Percentiles rank a stretch among this genome's conserved stretches.
phyloP scores from a whole-genome alignment of 192 early-diverging fungal genomes.

The Dissophora ornata region DNA sequence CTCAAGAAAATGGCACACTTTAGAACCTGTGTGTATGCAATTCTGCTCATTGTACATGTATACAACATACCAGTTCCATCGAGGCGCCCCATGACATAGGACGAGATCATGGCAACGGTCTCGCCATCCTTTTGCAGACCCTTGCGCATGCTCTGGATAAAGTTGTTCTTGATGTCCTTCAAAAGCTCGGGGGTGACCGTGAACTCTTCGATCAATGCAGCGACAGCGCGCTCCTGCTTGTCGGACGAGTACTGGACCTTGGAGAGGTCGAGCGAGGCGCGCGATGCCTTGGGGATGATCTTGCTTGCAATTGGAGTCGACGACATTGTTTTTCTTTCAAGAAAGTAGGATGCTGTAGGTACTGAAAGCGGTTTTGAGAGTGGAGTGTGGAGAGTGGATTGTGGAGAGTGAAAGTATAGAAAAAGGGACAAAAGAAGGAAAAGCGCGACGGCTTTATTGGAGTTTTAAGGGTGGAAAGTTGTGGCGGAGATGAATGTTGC shows the following conservation, averaged over 20 bases:
- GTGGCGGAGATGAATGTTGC: not conserved
- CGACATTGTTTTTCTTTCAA: constrained; percentile 6
- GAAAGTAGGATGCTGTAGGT: not conserved
- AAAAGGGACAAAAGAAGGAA: constrained; percentile 3
- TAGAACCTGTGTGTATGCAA: too few relatives aligned
- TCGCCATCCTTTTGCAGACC: constrained; percentile 69
- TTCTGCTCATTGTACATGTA: too few relatives aligned
- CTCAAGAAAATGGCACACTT: constrained; percentile 65
- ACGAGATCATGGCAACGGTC: constrained; percentile 89
- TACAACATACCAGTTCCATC: constrained; percentile 32
- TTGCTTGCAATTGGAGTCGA: constrained; percentile 56
- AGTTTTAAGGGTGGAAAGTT: not conserved
- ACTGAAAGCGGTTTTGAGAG: not conserved
- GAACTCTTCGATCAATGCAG: constrained; percentile 63
- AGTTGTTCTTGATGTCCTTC: constrained; percentile 65
- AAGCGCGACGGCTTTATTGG: constrained; percentile 2
- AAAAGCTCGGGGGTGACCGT: constrained; percentile 66
- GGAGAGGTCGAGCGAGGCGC: constrained; percentile 46
- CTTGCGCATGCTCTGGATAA: constrained; percentile 71
- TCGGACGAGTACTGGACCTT: constrained; percentile 58
- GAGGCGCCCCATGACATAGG: constrained; percentile 68
- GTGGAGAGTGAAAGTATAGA: constrained; percentile 8
- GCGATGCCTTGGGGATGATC: constrained; percentile 56
- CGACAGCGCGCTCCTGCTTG: constrained; percentile 62
- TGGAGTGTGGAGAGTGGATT: not conserved